These are phyloP conservation scores for Corynespora cassiicola DNA, from an alignment of 2,329 filamentous ascomycete species.

Conservation along the genomic window DNA sequence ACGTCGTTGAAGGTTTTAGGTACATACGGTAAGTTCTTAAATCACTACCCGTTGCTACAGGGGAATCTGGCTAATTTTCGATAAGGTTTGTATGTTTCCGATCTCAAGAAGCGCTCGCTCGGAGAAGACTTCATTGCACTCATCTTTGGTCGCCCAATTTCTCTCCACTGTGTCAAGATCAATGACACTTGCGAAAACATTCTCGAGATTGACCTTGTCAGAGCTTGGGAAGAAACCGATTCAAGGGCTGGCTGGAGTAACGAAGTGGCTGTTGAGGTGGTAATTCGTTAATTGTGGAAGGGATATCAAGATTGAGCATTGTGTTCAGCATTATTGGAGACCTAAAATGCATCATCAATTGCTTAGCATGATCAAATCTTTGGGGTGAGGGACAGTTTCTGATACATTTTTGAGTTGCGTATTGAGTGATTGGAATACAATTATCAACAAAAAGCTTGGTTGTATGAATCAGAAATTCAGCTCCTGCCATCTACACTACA, in stretches of 20 bases:
- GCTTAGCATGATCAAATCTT: too few species aligned
- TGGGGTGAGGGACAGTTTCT: too few species aligned
- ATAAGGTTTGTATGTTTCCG: slow-evolving; percentile 77
- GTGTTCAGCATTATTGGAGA: too few species aligned
- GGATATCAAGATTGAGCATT: too few species aligned
- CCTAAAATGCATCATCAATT: too few species aligned
- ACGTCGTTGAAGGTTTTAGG: slow-evolving; percentile 82
- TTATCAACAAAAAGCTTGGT: too few species aligned
- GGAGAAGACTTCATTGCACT: slow-evolving; percentile 74
- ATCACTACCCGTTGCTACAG: background rate
- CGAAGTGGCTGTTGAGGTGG: slow-evolving; percentile 41
- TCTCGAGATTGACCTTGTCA: slow-evolving; percentile 76
- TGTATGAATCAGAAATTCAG: too few species aligned
- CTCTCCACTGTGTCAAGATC: slow-evolving; percentile 68
- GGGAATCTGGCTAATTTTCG: slow-evolving; percentile 10
- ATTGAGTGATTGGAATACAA: too few species aligned
- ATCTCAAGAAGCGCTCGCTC: slow-evolving; percentile 66
- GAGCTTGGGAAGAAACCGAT: slow-evolving; percentile 78
- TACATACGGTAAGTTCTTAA: slow-evolving; percentile 63
- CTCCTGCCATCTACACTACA: too few species aligned
- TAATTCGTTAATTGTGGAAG: slow-evolving; percentile 38
- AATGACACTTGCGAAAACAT: slow-evolving; percentile 63
- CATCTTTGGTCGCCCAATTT: slow-evolving; percentile 75
- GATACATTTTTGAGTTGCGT: too few species aligned
- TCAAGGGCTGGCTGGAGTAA: slow-evolving; percentile 79